Percentiles rank a stretch among this genome's conserved stretches.
Evolutionary conservation across 805 yeast genomes (phyloP).

Genomic region (Kluyveromyces dobzhanskii): DNA sequence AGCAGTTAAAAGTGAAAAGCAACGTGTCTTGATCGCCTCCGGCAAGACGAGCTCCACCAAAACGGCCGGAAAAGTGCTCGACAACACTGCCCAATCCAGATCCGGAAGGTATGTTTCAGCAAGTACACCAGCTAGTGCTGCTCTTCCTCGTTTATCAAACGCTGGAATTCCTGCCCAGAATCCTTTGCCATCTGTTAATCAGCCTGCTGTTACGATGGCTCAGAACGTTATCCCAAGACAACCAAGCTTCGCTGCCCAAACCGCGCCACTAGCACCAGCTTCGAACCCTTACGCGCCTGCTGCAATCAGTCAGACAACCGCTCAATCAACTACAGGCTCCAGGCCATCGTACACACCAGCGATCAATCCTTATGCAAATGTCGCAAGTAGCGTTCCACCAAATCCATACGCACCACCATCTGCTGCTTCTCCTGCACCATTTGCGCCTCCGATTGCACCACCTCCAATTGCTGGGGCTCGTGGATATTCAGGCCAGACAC

Average conservation of each 20-base stretch:
- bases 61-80: background rate
- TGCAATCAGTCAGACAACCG: slow-evolving; percentile 15
- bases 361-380: background rate
- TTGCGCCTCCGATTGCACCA: slow-evolving; percentile 23
- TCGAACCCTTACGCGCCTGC: slow-evolving; percentile 20
- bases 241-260: slow-evolving; percentile 9
- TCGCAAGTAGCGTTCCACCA: background rate
- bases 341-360: slow-evolving; percentile 17
- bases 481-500: slow-evolving; percentile 29
- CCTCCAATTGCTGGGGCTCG: slow-evolving; percentile 30
- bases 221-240: slow-evolving; percentile 6
- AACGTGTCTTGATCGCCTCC: slow-evolving; percentile 66
- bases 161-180: slow-evolving; percentile 5
- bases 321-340: slow-evolving; percentile 13
- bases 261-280: slow-evolving; percentile 11
- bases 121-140: slow-evolving; percentile 1
- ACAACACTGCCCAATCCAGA: slow-evolving; percentile 1
- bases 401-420: slow-evolving; percentile 13
- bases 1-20: slow-evolving; percentile 65
- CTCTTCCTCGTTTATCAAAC: slow-evolving; percentile 7
- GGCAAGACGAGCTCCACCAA: slow-evolving; percentile 23
- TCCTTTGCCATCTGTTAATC: slow-evolving; percentile 1
- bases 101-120: slow-evolving; percentile 1
- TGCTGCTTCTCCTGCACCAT: slow-evolving; percentile 12
- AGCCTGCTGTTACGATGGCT: background rate